Conservation (phyloP, 2,329 filamentous ascomycete species). For the Sporothrix humicola region DNA sequence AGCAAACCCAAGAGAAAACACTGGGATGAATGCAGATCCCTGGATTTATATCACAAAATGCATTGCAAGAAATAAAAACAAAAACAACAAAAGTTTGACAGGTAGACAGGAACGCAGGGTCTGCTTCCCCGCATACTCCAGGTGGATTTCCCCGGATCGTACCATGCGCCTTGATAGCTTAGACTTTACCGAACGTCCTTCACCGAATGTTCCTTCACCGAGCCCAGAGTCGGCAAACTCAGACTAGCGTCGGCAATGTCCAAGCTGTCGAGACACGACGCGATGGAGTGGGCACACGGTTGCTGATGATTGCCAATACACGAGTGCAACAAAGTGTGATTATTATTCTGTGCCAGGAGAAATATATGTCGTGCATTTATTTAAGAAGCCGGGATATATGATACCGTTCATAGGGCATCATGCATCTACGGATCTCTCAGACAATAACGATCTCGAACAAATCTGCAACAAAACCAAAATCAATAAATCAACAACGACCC, state of each 20-base stretch:
- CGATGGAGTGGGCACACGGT: no score
- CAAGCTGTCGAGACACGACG: not conserved
- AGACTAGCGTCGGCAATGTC: constrained; percentile 20
- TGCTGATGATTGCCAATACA: no score
- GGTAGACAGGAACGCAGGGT: not conserved
- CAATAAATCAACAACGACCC: no score
- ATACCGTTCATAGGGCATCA: not conserved
- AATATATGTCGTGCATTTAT: not conserved
- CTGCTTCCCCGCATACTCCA: constrained; percentile 10
- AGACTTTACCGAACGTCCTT: not conserved
- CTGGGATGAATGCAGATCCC: not conserved
- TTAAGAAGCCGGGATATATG: not conserved
- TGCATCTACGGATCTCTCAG: not conserved
- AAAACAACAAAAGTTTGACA: not conserved
- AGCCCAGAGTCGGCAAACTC: constrained; percentile 13
- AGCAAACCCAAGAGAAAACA: not conserved
- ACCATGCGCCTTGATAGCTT: not conserved
- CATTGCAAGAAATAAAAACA: not conserved
- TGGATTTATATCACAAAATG: constrained; percentile 1
- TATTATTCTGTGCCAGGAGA: not conserved
- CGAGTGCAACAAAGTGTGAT: not conserved
- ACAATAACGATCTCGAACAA: not conserved
- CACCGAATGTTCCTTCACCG: constrained; percentile 3
- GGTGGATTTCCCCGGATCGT: not conserved
- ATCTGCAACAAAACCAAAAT: constrained; percentile 2